Evolutionary conservation across 192 early-diverging fungal genomes (phyloP).

Genomic region (Allomyces macrogynus): DNA sequence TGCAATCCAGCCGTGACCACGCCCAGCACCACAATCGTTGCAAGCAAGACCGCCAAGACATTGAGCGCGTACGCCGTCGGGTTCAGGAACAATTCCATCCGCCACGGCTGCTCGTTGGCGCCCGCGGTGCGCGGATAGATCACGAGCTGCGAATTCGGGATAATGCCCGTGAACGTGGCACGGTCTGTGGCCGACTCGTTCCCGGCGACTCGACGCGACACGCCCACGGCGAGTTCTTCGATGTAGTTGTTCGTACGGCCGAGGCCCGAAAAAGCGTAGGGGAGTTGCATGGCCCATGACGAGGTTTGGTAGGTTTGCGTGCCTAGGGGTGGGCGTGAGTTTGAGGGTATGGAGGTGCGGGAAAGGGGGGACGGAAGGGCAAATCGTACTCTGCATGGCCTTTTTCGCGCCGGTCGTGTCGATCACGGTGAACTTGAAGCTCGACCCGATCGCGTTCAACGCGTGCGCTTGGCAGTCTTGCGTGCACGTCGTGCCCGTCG

Average conservation of each 20-base stretch:
- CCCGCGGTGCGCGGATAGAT: conserved; percentile 55
- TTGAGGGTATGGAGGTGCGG: too few species aligned
- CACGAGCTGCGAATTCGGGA: conserved; percentile 81
- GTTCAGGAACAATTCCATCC: conserved; percentile 73
- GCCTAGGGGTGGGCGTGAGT: background rate
- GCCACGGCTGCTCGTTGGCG: conserved; percentile 33
- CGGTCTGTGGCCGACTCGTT: conserved; percentile 20
- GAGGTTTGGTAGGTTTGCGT: conserved; percentile 34
- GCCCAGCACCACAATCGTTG: conserved; percentile 45
- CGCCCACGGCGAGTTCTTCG: conserved; percentile 75
- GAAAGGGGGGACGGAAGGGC: background rate
- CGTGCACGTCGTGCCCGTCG: background rate
- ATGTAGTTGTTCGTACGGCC: conserved; percentile 93
- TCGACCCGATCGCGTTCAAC: background rate
- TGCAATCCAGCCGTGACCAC: conserved; percentile 48
- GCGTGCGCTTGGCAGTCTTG: background rate
- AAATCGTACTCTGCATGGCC: background rate
- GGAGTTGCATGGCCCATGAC: conserved; percentile 52
- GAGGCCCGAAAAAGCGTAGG: conserved; percentile 68
- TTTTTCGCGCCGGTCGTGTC: conserved; percentile 49
- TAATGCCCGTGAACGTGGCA: conserved; percentile 56
- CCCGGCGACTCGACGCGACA: conserved; percentile 20
- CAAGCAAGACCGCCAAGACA: conserved; percentile 54
- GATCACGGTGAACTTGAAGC: conserved; percentile 67
- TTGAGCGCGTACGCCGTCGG: conserved; percentile 62